Evolutionary conservation across 1,284 basidiomycete genomes (phyloP).

Genomic region (Sanghuangporus weigelae): DNA sequence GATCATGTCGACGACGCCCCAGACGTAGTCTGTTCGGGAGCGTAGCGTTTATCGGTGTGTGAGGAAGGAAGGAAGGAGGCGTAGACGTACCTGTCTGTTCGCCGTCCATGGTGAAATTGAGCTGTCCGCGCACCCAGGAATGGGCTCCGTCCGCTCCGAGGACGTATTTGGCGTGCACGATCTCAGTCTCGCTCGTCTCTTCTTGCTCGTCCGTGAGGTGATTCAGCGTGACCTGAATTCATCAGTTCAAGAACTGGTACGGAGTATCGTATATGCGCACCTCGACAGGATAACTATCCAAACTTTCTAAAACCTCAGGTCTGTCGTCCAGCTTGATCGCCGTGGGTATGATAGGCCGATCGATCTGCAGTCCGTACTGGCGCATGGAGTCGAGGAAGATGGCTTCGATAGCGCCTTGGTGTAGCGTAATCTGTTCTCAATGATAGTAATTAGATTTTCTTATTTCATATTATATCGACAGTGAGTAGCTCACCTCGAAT

Average conservation of each 20-base stretch:
- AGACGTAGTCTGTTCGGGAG: slow-evolving; percentile 50
- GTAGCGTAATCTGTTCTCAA: slow-evolving; percentile 50
- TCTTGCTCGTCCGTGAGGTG: slow-evolving; percentile 26
- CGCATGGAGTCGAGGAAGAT: slow-evolving; percentile 64
- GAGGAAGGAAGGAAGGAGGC: slow-evolving; percentile 8
- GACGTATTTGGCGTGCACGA: slow-evolving; percentile 48
- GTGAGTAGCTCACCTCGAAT: slow-evolving; percentile 10
- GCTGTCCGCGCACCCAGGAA: slow-evolving; percentile 70
- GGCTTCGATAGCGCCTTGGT: slow-evolving; percentile 69
- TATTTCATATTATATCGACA: too few relatives aligned
- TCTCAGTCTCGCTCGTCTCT: slow-evolving; percentile 31
- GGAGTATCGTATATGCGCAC: slow-evolving; percentile 30
- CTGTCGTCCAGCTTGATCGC: slow-evolving; percentile 39
- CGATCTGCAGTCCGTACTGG: slow-evolving; percentile 47
- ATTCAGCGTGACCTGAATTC: slow-evolving; percentile 32
- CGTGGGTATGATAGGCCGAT: slow-evolving; percentile 50
- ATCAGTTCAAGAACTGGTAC: not conserved
- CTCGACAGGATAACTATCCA: slow-evolving; percentile 48
- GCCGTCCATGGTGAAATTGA: slow-evolving; percentile 73
- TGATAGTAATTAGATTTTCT: too few relatives aligned
- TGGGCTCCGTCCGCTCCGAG: slow-evolving; percentile 66
- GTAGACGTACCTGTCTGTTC: slow-evolving; percentile 53
- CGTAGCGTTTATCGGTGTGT: not conserved
- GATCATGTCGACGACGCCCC: slow-evolving; percentile 73
- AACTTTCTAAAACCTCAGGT: slow-evolving; percentile 35